Conservation (phyloP, 202 grass and related monocot species). For the Schoenoplectus triqueter region DNA sequence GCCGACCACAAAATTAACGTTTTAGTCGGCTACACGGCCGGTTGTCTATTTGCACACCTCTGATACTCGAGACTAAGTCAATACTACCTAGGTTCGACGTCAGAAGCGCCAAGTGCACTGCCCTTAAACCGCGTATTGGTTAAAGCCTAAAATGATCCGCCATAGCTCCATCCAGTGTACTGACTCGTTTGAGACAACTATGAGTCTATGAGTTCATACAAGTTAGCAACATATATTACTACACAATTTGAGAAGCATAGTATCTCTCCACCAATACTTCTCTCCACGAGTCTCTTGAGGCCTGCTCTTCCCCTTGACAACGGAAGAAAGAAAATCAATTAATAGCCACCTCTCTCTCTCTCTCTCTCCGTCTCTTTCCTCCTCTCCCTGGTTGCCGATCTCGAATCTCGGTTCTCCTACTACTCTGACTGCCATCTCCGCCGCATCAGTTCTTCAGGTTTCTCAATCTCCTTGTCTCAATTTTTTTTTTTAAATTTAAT, state of each 20-base stretch:
- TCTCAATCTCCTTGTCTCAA: neutral
- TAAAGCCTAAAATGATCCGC: neutral
- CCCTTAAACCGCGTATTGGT: slow-evolving; percentile 10
- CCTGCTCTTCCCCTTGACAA: neutral
- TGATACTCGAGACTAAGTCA: neutral
- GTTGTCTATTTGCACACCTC: too few species aligned
- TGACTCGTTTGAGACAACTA: neutral
- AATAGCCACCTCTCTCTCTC: slow-evolving; percentile 30
- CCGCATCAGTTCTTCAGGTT: slow-evolving; percentile 5
- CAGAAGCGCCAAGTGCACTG: neutral
- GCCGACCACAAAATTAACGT: too few species aligned
- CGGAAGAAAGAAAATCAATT: slow-evolving; percentile 31
- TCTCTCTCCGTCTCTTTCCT: neutral
- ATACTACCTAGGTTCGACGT: neutral
- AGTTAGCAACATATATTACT: neutral
- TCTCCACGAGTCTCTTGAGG: neutral
- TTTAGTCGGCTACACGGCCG: too few species aligned
- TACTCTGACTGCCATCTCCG: neutral
- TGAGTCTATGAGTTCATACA: neutral
- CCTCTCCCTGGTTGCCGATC: slow-evolving; percentile 6
- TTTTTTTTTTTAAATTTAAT: neutral
- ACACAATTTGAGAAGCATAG: neutral
- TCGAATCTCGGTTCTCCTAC: neutral
- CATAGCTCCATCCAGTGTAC: neutral
- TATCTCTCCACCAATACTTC: neutral